Conservation (phyloP, 2,329 filamentous ascomycete species). For the Dactylella cylindrospora region DNA sequence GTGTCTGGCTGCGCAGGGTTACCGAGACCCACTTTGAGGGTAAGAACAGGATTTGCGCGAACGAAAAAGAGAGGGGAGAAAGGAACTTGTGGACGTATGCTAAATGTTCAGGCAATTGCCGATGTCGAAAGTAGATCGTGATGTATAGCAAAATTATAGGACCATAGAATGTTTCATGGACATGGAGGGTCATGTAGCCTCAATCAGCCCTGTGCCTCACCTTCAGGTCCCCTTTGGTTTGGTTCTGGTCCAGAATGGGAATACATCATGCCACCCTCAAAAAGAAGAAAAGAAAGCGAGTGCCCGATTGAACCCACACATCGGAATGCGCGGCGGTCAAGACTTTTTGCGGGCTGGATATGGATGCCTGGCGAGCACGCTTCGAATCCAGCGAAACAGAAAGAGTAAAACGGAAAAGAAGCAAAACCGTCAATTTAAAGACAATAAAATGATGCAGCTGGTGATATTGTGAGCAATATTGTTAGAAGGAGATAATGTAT, state of each 20-base stretch:
- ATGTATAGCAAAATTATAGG: slow-evolving; percentile 45
- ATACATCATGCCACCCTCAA: slow-evolving; percentile 38
- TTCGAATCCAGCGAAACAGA: slow-evolving; percentile 17
- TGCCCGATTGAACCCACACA: slow-evolving; percentile 29
- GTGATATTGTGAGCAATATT: slow-evolving; percentile 28
- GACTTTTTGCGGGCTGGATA: slow-evolving; percentile 39
- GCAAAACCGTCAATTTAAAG: slow-evolving; percentile 40
- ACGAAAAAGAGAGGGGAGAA: not conserved
- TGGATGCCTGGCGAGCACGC: slow-evolving; percentile 44
- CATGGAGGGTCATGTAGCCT: slow-evolving; percentile 37
- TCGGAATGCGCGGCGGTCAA: slow-evolving; percentile 22
- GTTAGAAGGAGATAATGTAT: no score
- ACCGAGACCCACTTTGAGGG: no score
- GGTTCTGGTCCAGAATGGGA: no score
- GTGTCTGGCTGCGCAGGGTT: no score
- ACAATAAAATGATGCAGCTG: slow-evolving; percentile 37
- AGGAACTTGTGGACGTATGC: not conserved
- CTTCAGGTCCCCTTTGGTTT: slow-evolving; percentile 26
- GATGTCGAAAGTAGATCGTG: slow-evolving; percentile 44
- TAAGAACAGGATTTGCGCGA: slow-evolving; percentile 3
- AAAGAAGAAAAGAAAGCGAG: slow-evolving; percentile 3
- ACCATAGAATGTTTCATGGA: slow-evolving; percentile 40
- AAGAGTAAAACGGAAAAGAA: slow-evolving; percentile 32
- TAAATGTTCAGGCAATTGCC: slow-evolving; percentile 25
- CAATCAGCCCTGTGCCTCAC: slow-evolving; percentile 44